Evolutionary conservation across 1,139 yeast species (phyloP), one percentile per base, ranked within the genome.

Genomic region (Blastobotrys persicus): DNA sequence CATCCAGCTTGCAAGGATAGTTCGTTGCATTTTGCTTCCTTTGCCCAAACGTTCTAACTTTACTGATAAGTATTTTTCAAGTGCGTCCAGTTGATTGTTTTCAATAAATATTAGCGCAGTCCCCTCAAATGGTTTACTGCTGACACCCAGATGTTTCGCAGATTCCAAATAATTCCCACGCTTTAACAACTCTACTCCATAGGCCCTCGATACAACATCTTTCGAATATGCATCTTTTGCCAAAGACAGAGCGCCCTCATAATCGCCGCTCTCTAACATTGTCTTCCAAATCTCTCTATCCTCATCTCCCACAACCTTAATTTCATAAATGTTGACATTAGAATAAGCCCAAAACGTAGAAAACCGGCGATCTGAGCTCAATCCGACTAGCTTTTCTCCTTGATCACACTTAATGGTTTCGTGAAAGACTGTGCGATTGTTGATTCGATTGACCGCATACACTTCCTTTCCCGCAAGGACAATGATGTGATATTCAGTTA

Each of bases 1-100:
- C 35, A 91, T 79, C 96, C 97, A 91, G 51, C 85, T 79, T 0
- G 91, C 80, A n/a, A 91, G 65, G 50, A 88, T 75, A 0, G 77
- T 72, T 33, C 77, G 68, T 59, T 85, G 85, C 62, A 86, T 77
- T 40, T 70, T 34, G 68, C 76, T 55, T 50, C 60, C 43, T 52
- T 71, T 65, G 52, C 73, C 59, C 57, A 77, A 53, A 56, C 57
- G 47, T 41, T 65, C 60, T 45, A 86, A 73, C 57, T 87, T 85
- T 0, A 75, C 69, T 2, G 69, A 58, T 18, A 91, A 70, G 58
- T 85, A 88, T 44, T 73, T 76, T 44, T 81, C 70, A 39, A 91
- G 65, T 0, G 80, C 73, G n/a, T 70, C 71, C 26, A 64, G 58
- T 42, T 73, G 65, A 11, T 68, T 60, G 5, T 60, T 55, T 16